Conservation (phyloP, 1,284 basidiomycete genomes). For the Cutaneotrichosporon sp. region DNA sequence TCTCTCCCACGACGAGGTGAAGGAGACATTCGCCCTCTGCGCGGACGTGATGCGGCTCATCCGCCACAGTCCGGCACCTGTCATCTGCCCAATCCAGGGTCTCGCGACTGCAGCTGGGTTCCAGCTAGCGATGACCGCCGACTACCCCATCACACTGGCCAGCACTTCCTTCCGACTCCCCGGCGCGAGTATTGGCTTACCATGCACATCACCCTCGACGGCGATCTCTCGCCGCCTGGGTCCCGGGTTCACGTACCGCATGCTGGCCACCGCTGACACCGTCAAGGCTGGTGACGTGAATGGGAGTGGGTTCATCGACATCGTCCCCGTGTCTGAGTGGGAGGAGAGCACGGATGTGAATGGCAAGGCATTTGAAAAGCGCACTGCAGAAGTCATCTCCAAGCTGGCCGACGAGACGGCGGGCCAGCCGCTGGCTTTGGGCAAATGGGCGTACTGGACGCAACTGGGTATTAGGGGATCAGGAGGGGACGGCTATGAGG, state of each 20-base stretch:
- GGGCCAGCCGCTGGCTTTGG: constrained; percentile 16
- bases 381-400: constrained; percentile 8
- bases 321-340: constrained; percentile 13
- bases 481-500: constrained; percentile 17
- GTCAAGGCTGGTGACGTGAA: constrained; percentile 10
- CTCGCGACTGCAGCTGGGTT: constrained; percentile 17
- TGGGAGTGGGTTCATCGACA: constrained; percentile 8
- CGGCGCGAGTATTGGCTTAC: constrained; percentile 16
- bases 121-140: constrained; percentile 19
- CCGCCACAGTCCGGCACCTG: constrained; percentile 15
- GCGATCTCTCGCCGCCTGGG: constrained; percentile 15
- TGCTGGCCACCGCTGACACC: constrained; percentile 18
- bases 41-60: constrained; percentile 20
- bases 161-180: constrained; percentile 16
- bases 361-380: constrained; percentile 9
- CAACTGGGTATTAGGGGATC: constrained; percentile 12
- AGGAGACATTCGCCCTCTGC: constrained; percentile 21
- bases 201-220: constrained; percentile 14
- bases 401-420: constrained; percentile 8
- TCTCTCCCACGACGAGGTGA: constrained; percentile 15
- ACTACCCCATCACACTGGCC: constrained; percentile 18
- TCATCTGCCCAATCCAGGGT: constrained; percentile 15
- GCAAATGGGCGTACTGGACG: constrained; percentile 23
- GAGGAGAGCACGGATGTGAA: constrained; percentile 8
- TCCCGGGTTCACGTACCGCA: constrained; percentile 14